Evolutionary conservation across 2,329 filamentous ascomycete genomes (phyloP), one percentile per base, ranked within the genome.

Genomic region (Sphaerulina musiva): DNA sequence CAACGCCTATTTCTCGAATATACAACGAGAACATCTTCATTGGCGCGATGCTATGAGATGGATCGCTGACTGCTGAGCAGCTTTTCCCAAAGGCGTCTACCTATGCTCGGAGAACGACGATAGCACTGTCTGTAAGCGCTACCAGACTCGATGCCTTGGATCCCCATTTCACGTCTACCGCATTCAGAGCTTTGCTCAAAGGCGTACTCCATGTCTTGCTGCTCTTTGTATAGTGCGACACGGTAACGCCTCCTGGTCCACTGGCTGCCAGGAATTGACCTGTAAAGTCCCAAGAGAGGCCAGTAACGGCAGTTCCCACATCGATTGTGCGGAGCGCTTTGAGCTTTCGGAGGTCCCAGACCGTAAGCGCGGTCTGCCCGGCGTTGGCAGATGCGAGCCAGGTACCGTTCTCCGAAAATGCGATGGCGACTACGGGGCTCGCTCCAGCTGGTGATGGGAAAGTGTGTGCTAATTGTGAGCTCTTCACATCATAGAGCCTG

Each of bases 351-450:
- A 98, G 78, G 71, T 97, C 92, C 78, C 95, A 97, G 51, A 97
- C 83, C 8, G 87, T 87, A 38, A 95, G 85, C 23, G 79, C 85
- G 20, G 83, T 87, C 60, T 90, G 87, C 31, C 83, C 84, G 70
- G 89, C 84, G 55, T 86, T 83, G 6, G 85, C 85, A 4, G 89
- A 87, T 1, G 92, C 92, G 60, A 98, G 84, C 89, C 91, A 97
- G 65, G 88, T 95, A 23, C 93, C 93, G 64, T 98, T 98, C 71
- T 98, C 93, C 0, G 91, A 96, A 73, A 98, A 98, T 55, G 81
- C 79, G 40, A 98, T 74, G 9, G 83, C 81, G 64, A 87, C 82
- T 2, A 96, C 80, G 0, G 90, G 83, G 20, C 47, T 61, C 14
- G 0, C 83, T 82, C 23, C 72, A 68, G 56, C 77, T 72, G 78